Base-by-base conservation (phyloP, 2,329 filamentous ascomycete genomes). In the Chrysosporium keratinophilum region DNA sequence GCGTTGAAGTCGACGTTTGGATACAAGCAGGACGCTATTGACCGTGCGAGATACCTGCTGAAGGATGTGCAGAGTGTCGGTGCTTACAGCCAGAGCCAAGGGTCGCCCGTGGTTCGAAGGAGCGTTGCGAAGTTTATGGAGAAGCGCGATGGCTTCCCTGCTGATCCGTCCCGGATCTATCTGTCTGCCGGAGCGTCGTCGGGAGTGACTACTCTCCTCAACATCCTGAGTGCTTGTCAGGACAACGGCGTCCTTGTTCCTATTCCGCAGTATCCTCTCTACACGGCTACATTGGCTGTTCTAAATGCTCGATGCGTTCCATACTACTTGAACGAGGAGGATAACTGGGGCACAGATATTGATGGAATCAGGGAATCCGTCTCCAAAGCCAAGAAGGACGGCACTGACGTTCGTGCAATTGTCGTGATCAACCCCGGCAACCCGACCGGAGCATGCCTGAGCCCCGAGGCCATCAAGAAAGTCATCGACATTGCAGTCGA, bases 381-480 rank as follows among this genome's bases (percentile, higher is more conserved):
- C 66, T 76, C 82, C 54, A 82, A 87, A 67, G 91, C 90, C 59
- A 81, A 84, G 67, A 74, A 76, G 51, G 80, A 87, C 50, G 90
- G 89, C 58, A 84, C 83, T 57, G 89, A 97, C 62, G 87, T 96
- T 52, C 88, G 90, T 64, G 87, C 88, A 62, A 89, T 98, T 62
- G 91, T 93, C 61, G 85, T 98, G 64, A 98, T 98, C 77, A 98
- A 98, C 78, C 93, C 93, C 0, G 93, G 93, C 56, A 98, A 98
- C 75, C 93, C 93, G 2, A 98, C 93, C 1, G 93, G 93, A 61
- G 88, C 89, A 49, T 93, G 85, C 51, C 80, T 98, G 15, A 76
- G 84, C 35, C 79, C 85, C 60, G 78, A 82, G 17, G 88, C 96
- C 65, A 83, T 98, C 69, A 82, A 84, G 64, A 78, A 79, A 50